phyloP scores from a whole-genome alignment of 1,139 yeast genomes.

The Nakaseomyces sp. region DNA sequence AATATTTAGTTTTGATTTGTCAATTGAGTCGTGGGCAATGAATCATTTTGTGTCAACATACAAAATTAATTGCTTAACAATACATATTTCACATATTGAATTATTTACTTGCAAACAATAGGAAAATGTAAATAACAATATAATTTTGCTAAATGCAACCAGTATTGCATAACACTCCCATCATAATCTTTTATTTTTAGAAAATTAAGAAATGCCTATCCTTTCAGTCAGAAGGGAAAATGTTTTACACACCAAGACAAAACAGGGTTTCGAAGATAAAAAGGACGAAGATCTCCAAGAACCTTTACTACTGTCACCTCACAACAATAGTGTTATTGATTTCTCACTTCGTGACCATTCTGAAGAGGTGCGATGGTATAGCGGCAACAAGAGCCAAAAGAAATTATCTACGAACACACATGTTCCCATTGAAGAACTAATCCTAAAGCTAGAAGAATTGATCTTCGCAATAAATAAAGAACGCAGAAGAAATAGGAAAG shows the following conservation, averaged over 20 bases:
- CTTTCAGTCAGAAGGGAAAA: not conserved
- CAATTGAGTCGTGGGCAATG: too few species aligned
- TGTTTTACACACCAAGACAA: not conserved
- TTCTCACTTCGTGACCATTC: constrained; percentile 1
- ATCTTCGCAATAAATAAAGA: not conserved
- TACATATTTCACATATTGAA: too few species aligned
- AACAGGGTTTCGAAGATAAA: too few species aligned
- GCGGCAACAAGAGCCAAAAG: not conserved
- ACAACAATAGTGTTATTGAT: not conserved
- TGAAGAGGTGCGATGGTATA: not conserved
- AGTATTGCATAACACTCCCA: too few species aligned
- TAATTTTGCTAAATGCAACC: too few species aligned
- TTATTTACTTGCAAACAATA: too few species aligned
- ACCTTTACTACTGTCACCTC: not conserved
- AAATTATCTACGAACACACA: not conserved
- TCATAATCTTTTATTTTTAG: too few species aligned
- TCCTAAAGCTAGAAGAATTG: not conserved
- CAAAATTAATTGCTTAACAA: not conserved
- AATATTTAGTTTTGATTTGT: not conserved
- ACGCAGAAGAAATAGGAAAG: not conserved
- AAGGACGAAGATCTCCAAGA: too few species aligned
- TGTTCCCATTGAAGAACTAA: not conserved
- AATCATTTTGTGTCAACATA: not conserved
- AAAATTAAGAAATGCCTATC: not conserved
- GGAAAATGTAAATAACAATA: too few species aligned